These are phyloP conservation scores for Flammula alnicola DNA, from an alignment of 1,284 basidiomycete species.

Conservation along the genomic window DNA sequence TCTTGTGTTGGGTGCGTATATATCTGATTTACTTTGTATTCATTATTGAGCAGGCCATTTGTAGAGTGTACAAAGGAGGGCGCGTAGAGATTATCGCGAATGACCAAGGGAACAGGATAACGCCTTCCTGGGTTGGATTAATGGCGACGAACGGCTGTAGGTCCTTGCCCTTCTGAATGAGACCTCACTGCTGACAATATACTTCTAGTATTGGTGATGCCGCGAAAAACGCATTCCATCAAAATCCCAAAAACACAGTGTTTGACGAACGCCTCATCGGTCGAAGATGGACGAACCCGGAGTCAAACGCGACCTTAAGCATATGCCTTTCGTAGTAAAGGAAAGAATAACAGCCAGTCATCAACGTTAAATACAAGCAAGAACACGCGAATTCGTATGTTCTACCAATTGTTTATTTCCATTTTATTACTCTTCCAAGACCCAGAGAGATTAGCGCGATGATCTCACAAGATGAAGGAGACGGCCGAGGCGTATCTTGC, in stretches of 20 bases:
- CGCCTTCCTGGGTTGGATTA: conserved; percentile 84
- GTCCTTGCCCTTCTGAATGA: conserved; percentile 4
- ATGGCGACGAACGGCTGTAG: conserved; percentile 74
- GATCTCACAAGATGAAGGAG: conserved; percentile 26
- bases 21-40: neutral
- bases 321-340: conserved; percentile 23
- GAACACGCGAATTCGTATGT: conserved; percentile 79
- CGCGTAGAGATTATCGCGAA: conserved; percentile 86
- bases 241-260: conserved; percentile 34
- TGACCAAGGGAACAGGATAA: conserved; percentile 87
- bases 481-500: conserved; percentile 29
- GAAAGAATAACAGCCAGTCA: conserved; percentile 60
- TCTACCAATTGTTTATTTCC: too few species aligned
- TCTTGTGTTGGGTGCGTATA: conserved; percentile 33
- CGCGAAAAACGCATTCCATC: conserved; percentile 64
- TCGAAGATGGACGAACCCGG: conserved; percentile 24
- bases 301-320: conserved; percentile 25
- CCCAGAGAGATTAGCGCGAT: conserved; percentile 76
- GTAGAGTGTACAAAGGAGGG: conserved; percentile 49
- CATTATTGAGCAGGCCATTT: neutral
- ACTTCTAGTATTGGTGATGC: conserved; percentile 64
- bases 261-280: conserved; percentile 30
- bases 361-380: conserved; percentile 77
- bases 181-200: neutral
- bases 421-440: too few species aligned